Percentiles rank a stretch among this genome's conserved stretches.
Evolutionary conservation across 2,329 filamentous ascomycete species (phyloP).

Genomic region (Chaetomiaceae sp.): DNA sequence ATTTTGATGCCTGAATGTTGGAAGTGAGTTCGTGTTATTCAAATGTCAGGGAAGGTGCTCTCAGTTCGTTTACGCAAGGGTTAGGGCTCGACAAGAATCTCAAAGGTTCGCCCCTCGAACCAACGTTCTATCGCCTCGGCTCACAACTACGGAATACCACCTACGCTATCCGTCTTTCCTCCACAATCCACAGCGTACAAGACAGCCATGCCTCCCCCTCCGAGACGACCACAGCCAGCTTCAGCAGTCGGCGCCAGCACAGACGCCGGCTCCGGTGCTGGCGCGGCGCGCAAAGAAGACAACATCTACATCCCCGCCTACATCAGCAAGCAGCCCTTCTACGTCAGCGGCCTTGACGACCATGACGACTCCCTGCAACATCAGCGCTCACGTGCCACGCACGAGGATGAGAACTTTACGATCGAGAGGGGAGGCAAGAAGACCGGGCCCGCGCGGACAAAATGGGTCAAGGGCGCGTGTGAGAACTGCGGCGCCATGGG

Average conservation of each 20-base stretch:
- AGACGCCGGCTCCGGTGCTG: constrained; percentile 26
- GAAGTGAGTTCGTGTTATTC: no score
- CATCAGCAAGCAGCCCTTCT: constrained; percentile 97
- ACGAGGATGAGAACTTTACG: constrained; percentile 45
- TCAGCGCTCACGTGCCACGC: constrained; percentile 65
- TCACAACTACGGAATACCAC: background rate
- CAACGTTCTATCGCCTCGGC: no score
- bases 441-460: constrained; percentile 80
- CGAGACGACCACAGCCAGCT: constrained; percentile 13
- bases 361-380: constrained; percentile 89
- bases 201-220: constrained; percentile 17
- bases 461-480: constrained; percentile 95
- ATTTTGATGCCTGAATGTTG: no score
- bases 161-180: background rate
- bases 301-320: constrained; percentile 98
- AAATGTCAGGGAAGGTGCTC: no score
- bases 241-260: constrained; percentile 13
- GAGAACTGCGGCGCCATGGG: constrained; percentile 98
- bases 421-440: constrained; percentile 89
- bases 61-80: no score
- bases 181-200: background rate
- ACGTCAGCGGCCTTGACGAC: constrained; percentile 64
- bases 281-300: constrained; percentile 67
- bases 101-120: no score
- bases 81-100: no score